Percentiles rank a stretch among this genome's conserved stretches.
phyloP scores from a whole-genome alignment of 208 protist genomes.

The Trypanosoma caninum region DNA sequence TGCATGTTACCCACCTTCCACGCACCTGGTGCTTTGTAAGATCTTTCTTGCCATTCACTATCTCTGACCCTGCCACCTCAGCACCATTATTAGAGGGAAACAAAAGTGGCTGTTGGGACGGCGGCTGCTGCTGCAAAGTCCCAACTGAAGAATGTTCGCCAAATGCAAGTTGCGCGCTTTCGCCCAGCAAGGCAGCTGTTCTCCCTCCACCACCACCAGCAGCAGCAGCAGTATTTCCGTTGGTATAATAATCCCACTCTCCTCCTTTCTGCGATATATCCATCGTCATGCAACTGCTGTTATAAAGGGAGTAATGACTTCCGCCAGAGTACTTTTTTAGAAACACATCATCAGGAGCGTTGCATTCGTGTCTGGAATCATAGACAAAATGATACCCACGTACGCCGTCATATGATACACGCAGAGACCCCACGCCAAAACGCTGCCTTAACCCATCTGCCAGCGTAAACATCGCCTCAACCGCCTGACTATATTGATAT shows the following conservation, averaged over 20 bases:
- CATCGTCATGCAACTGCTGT: slow-evolving; percentile 16
- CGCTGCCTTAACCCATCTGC: slow-evolving; percentile 29
- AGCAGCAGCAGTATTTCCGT: background rate
- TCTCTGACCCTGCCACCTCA: background rate
- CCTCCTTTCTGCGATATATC: background rate
- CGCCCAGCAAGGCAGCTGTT: background rate
- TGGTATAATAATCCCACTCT: background rate
- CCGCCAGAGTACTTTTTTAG: slow-evolving; percentile 70
- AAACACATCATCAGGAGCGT: slow-evolving; percentile 48
- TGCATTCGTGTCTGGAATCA: slow-evolving; percentile 45
- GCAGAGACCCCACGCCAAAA: slow-evolving; percentile 49
- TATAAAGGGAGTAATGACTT: slow-evolving; percentile 53
- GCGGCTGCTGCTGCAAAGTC: background rate
- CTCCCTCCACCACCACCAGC: background rate
- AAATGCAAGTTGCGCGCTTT: background rate
- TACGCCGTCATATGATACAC: slow-evolving; percentile 47
- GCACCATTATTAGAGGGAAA: background rate
- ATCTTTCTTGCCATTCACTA: background rate
- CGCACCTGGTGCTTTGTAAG: slow-evolving; percentile 24
- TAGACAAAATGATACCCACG: slow-evolving; percentile 71
- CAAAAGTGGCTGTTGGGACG: background rate
- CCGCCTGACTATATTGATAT: slow-evolving; percentile 43
- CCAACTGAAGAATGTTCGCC: background rate
- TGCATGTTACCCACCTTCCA: slow-evolving; percentile 50
- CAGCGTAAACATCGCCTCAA: slow-evolving; percentile 56